Evolutionary conservation across 768 basidiomycete species (phyloP).

Genomic region (Daedaleopsis nitida): DNA sequence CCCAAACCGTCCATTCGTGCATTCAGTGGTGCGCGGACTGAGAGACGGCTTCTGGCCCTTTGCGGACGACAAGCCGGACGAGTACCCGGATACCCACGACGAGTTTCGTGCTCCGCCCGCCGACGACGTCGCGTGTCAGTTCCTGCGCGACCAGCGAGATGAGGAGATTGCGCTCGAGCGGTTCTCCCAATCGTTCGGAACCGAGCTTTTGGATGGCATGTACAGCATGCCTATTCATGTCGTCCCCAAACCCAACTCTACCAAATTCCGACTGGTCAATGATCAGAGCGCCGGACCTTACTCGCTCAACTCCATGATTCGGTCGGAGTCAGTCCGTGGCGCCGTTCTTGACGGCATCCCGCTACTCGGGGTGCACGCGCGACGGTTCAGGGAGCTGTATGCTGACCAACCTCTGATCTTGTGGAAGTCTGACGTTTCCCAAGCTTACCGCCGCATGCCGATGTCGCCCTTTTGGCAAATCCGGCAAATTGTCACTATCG

Average conservation of each 20-base stretch:
- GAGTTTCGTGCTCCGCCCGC: background rate
- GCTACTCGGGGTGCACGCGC: too few relatives aligned
- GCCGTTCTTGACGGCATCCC: constrained; percentile 12
- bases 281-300: constrained; percentile 40
- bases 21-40: constrained; percentile 34
- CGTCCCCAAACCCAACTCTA: constrained; percentile 38
- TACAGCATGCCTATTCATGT: constrained; percentile 39
- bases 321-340: too few relatives aligned
- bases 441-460: too few relatives aligned
- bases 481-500: constrained; percentile 36
- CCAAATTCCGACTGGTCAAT: constrained; percentile 39
- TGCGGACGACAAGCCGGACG: constrained; percentile 28
- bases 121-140: background rate
- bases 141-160: constrained; percentile 16
- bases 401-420: too few relatives aligned
- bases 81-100: constrained; percentile 29
- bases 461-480: constrained; percentile 34
- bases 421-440: constrained; percentile 27
- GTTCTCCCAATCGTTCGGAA: constrained; percentile 33
- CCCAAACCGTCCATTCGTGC: constrained; percentile 41
- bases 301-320: too few relatives aligned
- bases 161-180: constrained; percentile 15
- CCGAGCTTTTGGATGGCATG: constrained; percentile 45
- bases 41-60: constrained; percentile 49
- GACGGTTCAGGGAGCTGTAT: too few relatives aligned